Evolutionary conservation across 2,329 filamentous ascomycete genomes (phyloP).

Genomic region (Hypocreales sp.): DNA sequence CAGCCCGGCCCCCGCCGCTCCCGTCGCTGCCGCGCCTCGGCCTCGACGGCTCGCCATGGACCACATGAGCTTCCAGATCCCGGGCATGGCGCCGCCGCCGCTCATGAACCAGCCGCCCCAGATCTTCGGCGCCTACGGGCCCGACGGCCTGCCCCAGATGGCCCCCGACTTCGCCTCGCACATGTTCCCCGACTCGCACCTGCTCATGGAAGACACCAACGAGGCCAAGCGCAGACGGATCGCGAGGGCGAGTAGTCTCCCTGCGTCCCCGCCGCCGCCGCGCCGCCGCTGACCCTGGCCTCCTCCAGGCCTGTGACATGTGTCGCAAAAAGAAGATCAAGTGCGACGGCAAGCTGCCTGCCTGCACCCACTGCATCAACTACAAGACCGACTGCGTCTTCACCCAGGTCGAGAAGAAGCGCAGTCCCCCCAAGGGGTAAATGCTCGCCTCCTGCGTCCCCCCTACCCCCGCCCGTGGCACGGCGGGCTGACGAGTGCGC

Average conservation of each 20-base stretch:
- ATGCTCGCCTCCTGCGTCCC: neutral
- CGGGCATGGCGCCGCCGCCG: conserved; percentile 36
- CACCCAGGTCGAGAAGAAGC: conserved; percentile 97
- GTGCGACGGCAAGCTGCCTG: conserved; percentile 89
- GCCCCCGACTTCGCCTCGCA: conserved; percentile 42
- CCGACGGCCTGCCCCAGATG: conserved; percentile 43
- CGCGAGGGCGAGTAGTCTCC: conserved; percentile 48
- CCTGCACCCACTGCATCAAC: conserved; percentile 91
- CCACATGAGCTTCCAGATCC: conserved; percentile 43
- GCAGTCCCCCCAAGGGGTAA: conserved; percentile 91
- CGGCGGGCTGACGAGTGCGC: conserved; percentile 9
- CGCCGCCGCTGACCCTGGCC: too few relatives aligned
- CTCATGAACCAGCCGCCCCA: conserved; percentile 53
- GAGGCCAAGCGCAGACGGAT: conserved; percentile 84
- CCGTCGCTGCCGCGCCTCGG: too few relatives aligned
- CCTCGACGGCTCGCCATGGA: too few relatives aligned
- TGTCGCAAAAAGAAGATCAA: conserved; percentile 96
- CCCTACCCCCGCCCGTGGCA: neutral
- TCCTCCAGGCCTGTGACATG: conserved; percentile 72
- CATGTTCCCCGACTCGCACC: conserved; percentile 41
- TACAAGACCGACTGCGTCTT: conserved; percentile 98
- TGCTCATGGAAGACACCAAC: conserved; percentile 48
- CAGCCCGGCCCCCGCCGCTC: too few relatives aligned
- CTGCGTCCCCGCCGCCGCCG: too few relatives aligned
- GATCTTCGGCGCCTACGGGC: conserved; percentile 48